Percentiles rank a stretch among this genome's conserved stretches.
Conservation (phyloP, 2,329 filamentous ascomycete species). For the Trematosphaeria pertusa region DNA sequence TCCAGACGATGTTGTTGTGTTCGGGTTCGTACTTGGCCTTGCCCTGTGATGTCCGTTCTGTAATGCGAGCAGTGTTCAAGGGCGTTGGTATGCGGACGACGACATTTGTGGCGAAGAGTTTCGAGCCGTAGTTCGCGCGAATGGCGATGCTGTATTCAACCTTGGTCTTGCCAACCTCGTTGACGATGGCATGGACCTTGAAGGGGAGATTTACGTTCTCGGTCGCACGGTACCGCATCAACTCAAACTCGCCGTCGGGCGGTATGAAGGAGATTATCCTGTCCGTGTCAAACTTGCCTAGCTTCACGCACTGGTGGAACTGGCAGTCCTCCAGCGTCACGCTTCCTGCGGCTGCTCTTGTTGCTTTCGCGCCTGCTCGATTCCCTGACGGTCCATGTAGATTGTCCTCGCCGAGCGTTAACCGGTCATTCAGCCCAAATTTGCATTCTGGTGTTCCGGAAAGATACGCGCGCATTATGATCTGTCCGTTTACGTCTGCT, state of each 20-base stretch:
- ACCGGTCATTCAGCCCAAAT: slow-evolving; percentile 94
- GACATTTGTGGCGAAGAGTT: slow-evolving; percentile 97
- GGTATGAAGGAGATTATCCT: slow-evolving; percentile 97
- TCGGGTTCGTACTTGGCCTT: slow-evolving; percentile 98
- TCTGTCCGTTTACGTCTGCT: slow-evolving; percentile 95
- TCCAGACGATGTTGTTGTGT: slow-evolving; percentile 98
- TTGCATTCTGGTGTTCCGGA: slow-evolving; percentile 98
- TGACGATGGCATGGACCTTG: slow-evolving; percentile 98
- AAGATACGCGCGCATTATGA: slow-evolving; percentile 97
- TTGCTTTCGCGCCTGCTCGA: slow-evolving; percentile 81
- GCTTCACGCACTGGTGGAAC: slow-evolving; percentile 98
- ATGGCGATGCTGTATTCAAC: slow-evolving; percentile 99
- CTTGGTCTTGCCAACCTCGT: slow-evolving; percentile 94
- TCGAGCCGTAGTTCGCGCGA: slow-evolving; percentile 94
- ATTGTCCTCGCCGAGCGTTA: slow-evolving; percentile 76
- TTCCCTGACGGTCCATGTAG: slow-evolving; percentile 74
- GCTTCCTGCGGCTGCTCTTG: slow-evolving; percentile 91
- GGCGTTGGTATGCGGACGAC: slow-evolving; percentile 93
- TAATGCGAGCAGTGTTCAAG: slow-evolving; percentile 93
- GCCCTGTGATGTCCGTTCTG: slow-evolving; percentile 90
- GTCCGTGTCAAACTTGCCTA: slow-evolving; percentile 95
- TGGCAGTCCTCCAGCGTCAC: slow-evolving; percentile 98
- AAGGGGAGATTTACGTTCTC: slow-evolving; percentile 99
- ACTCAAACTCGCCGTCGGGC: slow-evolving; percentile 95
- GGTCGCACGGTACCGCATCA: slow-evolving; percentile 97